Evolutionary conservation across 116 monocot genomes (phyloP).

Genomic region (Zostera marina): DNA sequence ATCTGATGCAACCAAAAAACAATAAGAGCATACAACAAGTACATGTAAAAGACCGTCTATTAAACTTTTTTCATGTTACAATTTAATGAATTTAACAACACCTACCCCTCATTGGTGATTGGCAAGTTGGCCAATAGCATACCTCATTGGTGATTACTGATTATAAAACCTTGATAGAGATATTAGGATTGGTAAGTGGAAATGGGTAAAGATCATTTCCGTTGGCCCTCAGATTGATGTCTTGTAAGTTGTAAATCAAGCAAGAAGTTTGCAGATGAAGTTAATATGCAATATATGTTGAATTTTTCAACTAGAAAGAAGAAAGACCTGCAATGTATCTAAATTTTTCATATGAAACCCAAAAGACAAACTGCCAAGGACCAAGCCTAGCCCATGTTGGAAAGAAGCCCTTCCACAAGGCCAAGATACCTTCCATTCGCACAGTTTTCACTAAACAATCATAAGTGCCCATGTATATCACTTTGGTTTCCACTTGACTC

Average conservation of each 20-base stretch:
- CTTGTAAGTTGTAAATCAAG: not conserved
- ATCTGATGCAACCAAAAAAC: too few species aligned
- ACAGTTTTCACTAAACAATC: conserved; percentile 70
- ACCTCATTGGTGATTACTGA: too few species aligned
- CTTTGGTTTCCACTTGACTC: conserved; percentile 30
- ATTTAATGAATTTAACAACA: too few species aligned
- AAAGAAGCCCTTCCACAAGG: conserved; percentile 89
- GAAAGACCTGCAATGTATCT: conserved; percentile 46
- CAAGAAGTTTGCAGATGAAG: conserved; percentile 2
- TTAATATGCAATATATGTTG: not conserved
- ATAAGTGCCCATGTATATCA: conserved; percentile 35
- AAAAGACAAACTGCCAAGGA: conserved; percentile 91
- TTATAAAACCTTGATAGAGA: not conserved
- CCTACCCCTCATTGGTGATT: too few species aligned
- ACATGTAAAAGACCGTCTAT: too few species aligned
- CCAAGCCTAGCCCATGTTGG: conserved; percentile 92
- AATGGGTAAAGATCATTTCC: too few species aligned
- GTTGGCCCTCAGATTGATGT: not conserved
- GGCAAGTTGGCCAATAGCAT: too few species aligned
- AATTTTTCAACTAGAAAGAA: conserved; percentile 31
- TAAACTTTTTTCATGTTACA: too few species aligned
- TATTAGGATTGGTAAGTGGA: not conserved
- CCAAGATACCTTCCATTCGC: conserved; percentile 43
- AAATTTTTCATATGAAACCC: conserved; percentile 79
- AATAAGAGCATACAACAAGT: too few species aligned